Percentiles rank a stretch among this genome's conserved stretches.
Conservation (phyloP, 305 asterid genomes). For the Withania somnifera region DNA sequence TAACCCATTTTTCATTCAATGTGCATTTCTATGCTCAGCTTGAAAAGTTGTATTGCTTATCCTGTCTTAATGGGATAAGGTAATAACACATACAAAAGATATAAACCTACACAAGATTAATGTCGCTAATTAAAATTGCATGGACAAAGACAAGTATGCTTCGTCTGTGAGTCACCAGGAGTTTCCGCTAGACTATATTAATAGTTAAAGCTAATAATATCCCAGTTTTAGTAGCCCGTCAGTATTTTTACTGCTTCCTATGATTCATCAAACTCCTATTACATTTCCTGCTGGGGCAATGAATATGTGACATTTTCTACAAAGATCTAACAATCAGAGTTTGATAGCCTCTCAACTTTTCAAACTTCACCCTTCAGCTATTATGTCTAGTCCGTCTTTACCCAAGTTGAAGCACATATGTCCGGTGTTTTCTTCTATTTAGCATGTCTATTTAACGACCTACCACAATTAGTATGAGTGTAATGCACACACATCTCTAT, state of each 20-base stretch:
- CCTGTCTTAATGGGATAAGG: background rate
- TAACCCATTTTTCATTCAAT: background rate
- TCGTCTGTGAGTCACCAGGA: background rate
- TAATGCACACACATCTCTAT: background rate
- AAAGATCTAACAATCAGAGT: background rate
- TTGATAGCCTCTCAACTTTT: background rate
- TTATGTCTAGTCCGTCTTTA: background rate
- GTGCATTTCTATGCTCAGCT: background rate
- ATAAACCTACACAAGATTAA: background rate
- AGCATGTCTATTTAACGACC: background rate
- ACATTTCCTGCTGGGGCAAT: background rate
- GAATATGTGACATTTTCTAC: background rate
- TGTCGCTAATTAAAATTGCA: background rate
- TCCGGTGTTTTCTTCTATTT: background rate
- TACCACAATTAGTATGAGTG: background rate
- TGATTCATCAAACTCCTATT: background rate
- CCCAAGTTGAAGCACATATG: background rate
- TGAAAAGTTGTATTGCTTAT: background rate
- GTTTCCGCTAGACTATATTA: background rate
- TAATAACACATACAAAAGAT: background rate
- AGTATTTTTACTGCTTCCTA: background rate
- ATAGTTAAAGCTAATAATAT: background rate
- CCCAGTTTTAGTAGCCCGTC: background rate
- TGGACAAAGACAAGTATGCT: background rate
- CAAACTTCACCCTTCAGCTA: background rate